Conservation (phyloP, 495 filamentous ascomycete genomes). For the Daldinia decipiens region DNA sequence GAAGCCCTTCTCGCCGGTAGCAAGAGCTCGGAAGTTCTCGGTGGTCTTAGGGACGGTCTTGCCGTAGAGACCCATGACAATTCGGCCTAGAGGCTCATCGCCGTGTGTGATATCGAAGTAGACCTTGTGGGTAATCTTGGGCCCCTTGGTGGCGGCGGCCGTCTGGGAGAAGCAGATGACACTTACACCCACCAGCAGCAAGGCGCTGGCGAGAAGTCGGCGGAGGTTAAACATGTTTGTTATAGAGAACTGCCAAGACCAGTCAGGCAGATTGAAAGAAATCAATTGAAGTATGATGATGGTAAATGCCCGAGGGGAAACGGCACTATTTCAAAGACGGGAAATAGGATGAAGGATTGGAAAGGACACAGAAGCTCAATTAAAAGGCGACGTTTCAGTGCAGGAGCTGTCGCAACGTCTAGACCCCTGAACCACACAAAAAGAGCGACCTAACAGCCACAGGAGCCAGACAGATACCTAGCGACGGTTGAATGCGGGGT, state of each 20-base stretch:
- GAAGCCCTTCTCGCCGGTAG: constrained; percentile 96
- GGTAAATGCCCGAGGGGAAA: constrained; percentile 1
- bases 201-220: constrained; percentile 69
- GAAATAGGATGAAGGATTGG: constrained; percentile 16
- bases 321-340: constrained; percentile 23
- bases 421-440: constrained; percentile 34
- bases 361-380: constrained; percentile 45
- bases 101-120: constrained; percentile 96
- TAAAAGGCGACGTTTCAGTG: constrained; percentile 39
- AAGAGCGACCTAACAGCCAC: background rate
- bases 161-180: constrained; percentile 79
- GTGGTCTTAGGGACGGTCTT: constrained; percentile 97
- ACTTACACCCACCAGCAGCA: constrained; percentile 77
- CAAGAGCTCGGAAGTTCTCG: constrained; percentile 98
- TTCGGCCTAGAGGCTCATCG: constrained; percentile 81
- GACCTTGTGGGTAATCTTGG: constrained; percentile 97
- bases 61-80: constrained; percentile 96
- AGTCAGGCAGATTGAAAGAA: constrained; percentile 19
- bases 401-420: constrained; percentile 26
- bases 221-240: constrained; percentile 65
- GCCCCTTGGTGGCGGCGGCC: constrained; percentile 81
- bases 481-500: constrained; percentile 33
- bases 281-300: constrained; percentile 9
- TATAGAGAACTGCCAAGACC: constrained; percentile 9
- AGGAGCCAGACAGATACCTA: constrained; percentile 2